These are phyloP conservation scores for Ogataea hybrid DNA, from an alignment of 1,139 yeast species.

Conservation along the genomic window DNA sequence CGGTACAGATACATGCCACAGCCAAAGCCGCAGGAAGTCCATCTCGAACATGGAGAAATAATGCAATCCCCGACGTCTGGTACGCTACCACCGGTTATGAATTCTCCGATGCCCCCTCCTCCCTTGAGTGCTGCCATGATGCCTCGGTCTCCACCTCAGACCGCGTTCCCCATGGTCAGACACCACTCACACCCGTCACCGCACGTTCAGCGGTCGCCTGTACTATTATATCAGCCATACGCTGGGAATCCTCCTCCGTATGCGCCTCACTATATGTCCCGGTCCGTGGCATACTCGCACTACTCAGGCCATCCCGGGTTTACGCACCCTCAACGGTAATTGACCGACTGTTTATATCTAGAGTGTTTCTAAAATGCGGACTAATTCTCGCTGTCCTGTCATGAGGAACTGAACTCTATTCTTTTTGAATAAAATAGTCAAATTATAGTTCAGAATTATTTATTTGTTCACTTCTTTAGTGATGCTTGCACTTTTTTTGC, in stretches of 20 bases:
- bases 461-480: background rate
- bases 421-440: background rate
- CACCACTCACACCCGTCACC: constrained; percentile 8
- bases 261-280: constrained; percentile 13
- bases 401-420: background rate
- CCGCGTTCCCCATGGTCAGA: constrained; percentile 1
- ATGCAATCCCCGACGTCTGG: constrained; percentile 6
- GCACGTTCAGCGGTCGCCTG: background rate
- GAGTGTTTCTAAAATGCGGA: background rate
- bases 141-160: constrained; percentile 6
- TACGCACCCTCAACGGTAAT: constrained; percentile 1
- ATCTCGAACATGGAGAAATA: constrained; percentile 13
- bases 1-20: constrained; percentile 25
- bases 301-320: constrained; percentile 1
- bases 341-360: background rate
- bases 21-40: constrained; percentile 21
- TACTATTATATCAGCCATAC: constrained; percentile 6
- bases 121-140: background rate
- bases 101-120: background rate
- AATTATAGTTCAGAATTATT: background rate
- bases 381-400: background rate
- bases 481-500: constrained; percentile 1
- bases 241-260: constrained; percentile 8
- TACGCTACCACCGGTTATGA: background rate
- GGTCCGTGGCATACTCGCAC: constrained; percentile 6